Base-by-base conservation (phyloP, 495 filamentous ascomycete species). In the Hyaloscypha finlandica region DNA sequence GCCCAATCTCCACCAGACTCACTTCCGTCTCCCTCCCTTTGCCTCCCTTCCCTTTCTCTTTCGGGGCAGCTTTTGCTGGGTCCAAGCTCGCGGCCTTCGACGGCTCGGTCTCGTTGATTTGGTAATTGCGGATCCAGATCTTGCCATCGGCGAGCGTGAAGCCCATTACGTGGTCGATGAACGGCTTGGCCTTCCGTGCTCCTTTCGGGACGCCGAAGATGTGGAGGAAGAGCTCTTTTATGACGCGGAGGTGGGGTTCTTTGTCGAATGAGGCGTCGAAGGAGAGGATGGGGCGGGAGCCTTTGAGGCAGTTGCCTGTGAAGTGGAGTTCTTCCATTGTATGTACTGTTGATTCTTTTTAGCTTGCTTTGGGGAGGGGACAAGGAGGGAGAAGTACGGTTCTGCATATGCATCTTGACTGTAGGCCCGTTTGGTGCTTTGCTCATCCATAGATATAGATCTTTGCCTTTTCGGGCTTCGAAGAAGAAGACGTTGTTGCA, bases 401-500 rank as follows among this genome's bases (percentile, higher is more conserved):
- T 93, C 73, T 93, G 91, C 20, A 89, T 75, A 69, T 94, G 90
- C 70, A 92, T 81, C 81, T 97, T 97, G 68, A 96, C 86, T 0
- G 94, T 97, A 6, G 94, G 95, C 0, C 95, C 95, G 75, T 99
- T 99, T 9, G 95, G 95, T 3, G 93, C 89, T 74, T 96, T 96
- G 78, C 90, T 86, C 74, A 97, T 85, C 94, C 94, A 97, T 54
- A 94, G 84, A 76, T 97, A 99, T 39, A 96, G 80, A 83, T 98
- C 95, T 76, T 96, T 89, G 45, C 92, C 92, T 79, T 98, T 99
- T 68, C 93, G 83, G 62, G 93, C 95, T 80, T 99, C 95, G 76
- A 97, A 95, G 80, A 97, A 99, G 68, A 97, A 84, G 60, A 98
- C 88, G 77, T 97, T 95, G 80, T 99, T 99, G 87, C 94, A 97